Conservation (phyloP, 2,329 filamentous ascomycete species). For the Coniochaeta prunicola region DNA sequence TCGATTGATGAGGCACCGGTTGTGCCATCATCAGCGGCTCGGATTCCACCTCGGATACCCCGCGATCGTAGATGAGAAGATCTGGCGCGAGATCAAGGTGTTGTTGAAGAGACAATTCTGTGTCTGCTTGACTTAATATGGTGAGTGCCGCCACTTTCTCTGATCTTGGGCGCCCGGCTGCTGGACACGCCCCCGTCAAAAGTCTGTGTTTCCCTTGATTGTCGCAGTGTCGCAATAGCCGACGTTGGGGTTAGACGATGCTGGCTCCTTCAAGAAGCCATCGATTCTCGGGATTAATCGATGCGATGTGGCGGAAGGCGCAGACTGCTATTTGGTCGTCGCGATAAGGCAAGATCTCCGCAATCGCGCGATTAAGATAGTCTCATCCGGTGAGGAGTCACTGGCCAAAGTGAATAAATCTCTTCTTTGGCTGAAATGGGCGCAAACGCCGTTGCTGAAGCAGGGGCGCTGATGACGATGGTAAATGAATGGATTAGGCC, state of each 20-base stretch:
- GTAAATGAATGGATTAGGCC: background rate
- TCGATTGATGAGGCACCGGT: slow-evolving; percentile 60
- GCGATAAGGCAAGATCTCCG: background rate
- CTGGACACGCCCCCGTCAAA: slow-evolving; percentile 22
- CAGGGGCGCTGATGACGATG: background rate
- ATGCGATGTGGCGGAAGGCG: background rate
- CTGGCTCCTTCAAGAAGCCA: background rate
- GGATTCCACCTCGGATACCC: slow-evolving; percentile 45
- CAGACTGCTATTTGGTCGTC: background rate
- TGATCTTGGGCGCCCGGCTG: slow-evolving; percentile 20
- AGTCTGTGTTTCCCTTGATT: background rate
- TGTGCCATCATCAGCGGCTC: slow-evolving; percentile 66
- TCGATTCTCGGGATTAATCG: background rate
- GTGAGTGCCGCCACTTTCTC: slow-evolving; percentile 49
- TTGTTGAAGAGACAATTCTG: slow-evolving; percentile 52
- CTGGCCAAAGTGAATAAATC: background rate
- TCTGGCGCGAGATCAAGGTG: slow-evolving; percentile 50
- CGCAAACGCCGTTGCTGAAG: background rate
- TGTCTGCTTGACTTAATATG: slow-evolving; percentile 43
- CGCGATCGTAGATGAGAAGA: slow-evolving; percentile 41
- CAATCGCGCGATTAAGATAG: background rate
- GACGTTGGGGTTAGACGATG: background rate
- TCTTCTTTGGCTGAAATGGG: background rate
- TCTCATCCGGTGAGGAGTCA: background rate
- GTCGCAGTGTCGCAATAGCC: background rate